Evolutionary conservation across 2,329 filamentous ascomycete species (phyloP).

Genomic region (Scytalidium lignicola): DNA sequence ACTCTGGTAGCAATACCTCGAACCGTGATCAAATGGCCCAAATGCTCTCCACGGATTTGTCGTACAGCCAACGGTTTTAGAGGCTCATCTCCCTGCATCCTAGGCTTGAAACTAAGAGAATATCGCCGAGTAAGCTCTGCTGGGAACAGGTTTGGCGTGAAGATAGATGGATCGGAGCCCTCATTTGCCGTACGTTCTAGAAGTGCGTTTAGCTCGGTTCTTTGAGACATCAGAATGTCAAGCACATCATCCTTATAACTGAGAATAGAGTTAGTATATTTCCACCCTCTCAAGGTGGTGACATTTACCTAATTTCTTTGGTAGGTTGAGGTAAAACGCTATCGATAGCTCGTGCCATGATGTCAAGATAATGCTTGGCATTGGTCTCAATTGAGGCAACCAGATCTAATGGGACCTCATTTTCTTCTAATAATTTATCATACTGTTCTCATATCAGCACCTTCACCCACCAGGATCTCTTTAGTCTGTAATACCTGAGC

Average conservation of each 20-base stretch:
- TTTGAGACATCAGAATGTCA: constrained; percentile 92
- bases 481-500: constrained; percentile 60
- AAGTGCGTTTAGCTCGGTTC: constrained; percentile 78
- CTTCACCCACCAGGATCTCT: constrained; percentile 24
- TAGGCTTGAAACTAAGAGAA: constrained; percentile 91
- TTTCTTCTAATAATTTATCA: constrained; percentile 65
- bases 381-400: constrained; percentile 85
- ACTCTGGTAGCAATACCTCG: constrained; percentile 92
- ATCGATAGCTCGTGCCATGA: constrained; percentile 84
- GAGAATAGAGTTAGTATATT: constrained; percentile 21
- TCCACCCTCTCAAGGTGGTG: background rate
- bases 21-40: constrained; percentile 89
- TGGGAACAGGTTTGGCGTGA: constrained; percentile 76
- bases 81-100: constrained; percentile 63
- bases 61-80: constrained; percentile 76
- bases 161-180: constrained; percentile 55
- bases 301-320: constrained; percentile 67
- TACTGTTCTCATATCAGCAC: constrained; percentile 41
- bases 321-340: constrained; percentile 75
- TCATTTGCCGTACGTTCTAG: constrained; percentile 63
- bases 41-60: constrained; percentile 85
- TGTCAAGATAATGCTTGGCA: constrained; percentile 91
- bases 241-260: constrained; percentile 97
- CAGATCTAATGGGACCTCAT: constrained; percentile 51
- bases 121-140: constrained; percentile 89